phyloP scores from a whole-genome alignment of 352 stramenopile genomes.

The Thraustochytrium sp. region DNA sequence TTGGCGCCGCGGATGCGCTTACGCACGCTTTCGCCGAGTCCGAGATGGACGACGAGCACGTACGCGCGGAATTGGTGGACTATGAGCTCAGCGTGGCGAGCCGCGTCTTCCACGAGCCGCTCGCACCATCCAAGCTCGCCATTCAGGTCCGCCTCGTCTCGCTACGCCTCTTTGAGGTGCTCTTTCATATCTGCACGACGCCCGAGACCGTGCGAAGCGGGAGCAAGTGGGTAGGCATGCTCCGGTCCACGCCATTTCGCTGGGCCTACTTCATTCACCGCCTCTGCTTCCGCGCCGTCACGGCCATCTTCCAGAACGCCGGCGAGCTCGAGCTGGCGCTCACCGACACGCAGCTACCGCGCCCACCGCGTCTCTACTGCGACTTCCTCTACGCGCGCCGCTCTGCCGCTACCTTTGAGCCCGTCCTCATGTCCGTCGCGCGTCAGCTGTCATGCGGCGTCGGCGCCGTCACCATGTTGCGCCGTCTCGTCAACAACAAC shows the following conservation, averaged over 20 bases:
- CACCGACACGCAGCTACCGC: not conserved
- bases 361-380: not conserved
- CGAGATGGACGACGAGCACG: not conserved
- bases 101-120: not conserved
- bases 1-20: not conserved
- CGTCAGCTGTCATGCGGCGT: slow-evolving; percentile 26
- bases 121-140: slow-evolving; percentile 1
- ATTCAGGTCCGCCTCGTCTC: not conserved
- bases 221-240: not conserved
- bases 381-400: slow-evolving; percentile 18
- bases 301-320: slow-evolving; percentile 23
- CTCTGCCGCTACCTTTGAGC: not conserved
- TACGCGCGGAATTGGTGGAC: not conserved
- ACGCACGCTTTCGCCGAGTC: not conserved
- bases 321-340: slow-evolving; percentile 4
- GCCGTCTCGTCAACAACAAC: slow-evolving; percentile 27
- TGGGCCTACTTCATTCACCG: slow-evolving; percentile 40
- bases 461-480: slow-evolving; percentile 11
- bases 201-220: not conserved
- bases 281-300: slow-evolving; percentile 35
- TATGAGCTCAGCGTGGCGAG: slow-evolving; percentile 21
- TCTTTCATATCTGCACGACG: not conserved
- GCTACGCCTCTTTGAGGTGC: slow-evolving; percentile 8
- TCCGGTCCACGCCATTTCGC: not conserved
- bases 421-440: not conserved